Conservation (phyloP, 371 early-diverging fungal genomes). For the Mucor mucedo region DNA sequence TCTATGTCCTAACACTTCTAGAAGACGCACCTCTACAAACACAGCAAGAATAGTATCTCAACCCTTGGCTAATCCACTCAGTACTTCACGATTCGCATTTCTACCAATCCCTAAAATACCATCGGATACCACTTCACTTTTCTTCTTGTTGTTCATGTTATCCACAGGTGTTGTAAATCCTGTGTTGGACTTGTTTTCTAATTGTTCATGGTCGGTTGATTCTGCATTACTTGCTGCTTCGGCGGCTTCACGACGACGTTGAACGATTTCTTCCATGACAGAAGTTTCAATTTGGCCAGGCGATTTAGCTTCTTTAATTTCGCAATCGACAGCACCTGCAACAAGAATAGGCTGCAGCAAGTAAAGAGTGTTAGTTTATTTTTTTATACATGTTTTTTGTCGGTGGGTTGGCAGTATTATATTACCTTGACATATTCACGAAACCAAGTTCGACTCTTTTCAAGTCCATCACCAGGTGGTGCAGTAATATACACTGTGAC, state of each 20-base stretch:
- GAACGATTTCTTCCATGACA: conserved; percentile 60
- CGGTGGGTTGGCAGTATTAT: neutral
- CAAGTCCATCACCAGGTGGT: no score
- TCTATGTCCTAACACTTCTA: neutral
- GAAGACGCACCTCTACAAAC: conserved; percentile 6
- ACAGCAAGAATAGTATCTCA: conserved; percentile 54
- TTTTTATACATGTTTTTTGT: neutral
- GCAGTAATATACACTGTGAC: no score
- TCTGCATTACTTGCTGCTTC: neutral
- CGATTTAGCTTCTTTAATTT: conserved; percentile 61
- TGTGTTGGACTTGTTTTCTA: conserved; percentile 12
- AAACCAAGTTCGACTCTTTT: no score
- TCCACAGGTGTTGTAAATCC: conserved; percentile 7
- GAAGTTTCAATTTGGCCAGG: conserved; percentile 60
- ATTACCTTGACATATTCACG: neutral
- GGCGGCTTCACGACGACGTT: conserved; percentile 50
- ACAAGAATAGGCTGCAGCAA: conserved; percentile 70
- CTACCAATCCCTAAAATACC: conserved; percentile 70
- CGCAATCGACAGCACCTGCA: conserved; percentile 73
- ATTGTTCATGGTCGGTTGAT: neutral
- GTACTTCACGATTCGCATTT: conserved; percentile 60
- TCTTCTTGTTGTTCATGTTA: conserved; percentile 1
- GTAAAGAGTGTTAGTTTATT: neutral
- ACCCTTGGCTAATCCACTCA: conserved; percentile 66
- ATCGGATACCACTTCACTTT: conserved; percentile 31